Conservation (phyloP, 306 rosid genomes). For the Vachellia collinsii region DNA sequence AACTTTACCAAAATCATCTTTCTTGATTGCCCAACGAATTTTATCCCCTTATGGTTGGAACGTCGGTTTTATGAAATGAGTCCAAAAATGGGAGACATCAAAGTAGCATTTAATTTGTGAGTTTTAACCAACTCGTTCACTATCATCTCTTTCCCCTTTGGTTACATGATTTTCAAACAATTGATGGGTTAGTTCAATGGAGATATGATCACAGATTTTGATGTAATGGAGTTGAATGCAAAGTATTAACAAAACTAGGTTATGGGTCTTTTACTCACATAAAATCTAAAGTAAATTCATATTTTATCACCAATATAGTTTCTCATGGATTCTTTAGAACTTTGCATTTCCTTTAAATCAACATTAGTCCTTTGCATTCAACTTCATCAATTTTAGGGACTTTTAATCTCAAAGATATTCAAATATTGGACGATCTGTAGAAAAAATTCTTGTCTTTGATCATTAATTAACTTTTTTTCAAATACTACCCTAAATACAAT, state of each 20-base stretch:
- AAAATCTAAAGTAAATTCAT: neutral
- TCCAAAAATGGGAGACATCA: slow-evolving; percentile 33
- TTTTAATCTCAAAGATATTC: too few relatives aligned
- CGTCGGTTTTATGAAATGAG: slow-evolving; percentile 6
- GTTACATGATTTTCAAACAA: neutral
- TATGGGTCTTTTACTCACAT: neutral
- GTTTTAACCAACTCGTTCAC: neutral
- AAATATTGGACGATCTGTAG: too few relatives aligned
- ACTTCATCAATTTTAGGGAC: too few relatives aligned
- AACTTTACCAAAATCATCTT: neutral
- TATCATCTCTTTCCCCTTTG: neutral
- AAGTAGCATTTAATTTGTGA: neutral
- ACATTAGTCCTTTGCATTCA: neutral
- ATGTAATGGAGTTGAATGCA: neutral
- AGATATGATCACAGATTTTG: neutral
- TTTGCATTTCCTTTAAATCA: too few relatives aligned
- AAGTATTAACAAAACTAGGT: neutral
- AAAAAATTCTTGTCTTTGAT: too few relatives aligned
- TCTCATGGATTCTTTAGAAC: too few relatives aligned
- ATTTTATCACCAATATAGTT: neutral
- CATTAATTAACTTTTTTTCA: too few relatives aligned
- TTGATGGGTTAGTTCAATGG: neutral
- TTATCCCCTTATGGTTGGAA: slow-evolving; percentile 32
- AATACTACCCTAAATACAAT: too few relatives aligned
- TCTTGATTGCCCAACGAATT: slow-evolving; percentile 27